Conservation (phyloP, 495 filamentous ascomycete genomes). For the Arthonia radiata region DNA sequence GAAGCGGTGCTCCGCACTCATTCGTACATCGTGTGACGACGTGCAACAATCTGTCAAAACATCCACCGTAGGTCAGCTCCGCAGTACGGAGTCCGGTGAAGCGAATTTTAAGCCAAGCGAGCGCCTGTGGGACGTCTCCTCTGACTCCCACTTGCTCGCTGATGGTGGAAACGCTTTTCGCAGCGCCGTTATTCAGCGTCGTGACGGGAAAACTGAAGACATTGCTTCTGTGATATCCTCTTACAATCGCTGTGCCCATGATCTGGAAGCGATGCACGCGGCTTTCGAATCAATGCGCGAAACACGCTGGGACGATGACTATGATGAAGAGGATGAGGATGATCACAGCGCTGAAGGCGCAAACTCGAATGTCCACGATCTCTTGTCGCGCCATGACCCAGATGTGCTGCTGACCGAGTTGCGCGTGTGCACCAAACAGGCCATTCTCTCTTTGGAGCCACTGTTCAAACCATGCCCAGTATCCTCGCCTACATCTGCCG, state of each 20-base stretch:
- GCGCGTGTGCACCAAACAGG: slow-evolving; percentile 24
- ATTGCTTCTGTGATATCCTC: slow-evolving; percentile 29
- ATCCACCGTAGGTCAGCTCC: slow-evolving; percentile 13
- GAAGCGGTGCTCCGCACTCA: slow-evolving; percentile 28
- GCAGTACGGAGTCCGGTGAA: slow-evolving; percentile 11
- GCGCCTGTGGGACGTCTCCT: slow-evolving; percentile 19
- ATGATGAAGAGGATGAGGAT: slow-evolving; percentile 49
- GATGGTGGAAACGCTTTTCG: slow-evolving; percentile 32
- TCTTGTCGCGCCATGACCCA: slow-evolving; percentile 53
- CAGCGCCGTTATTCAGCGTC: slow-evolving; percentile 21
- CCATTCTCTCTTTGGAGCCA: slow-evolving; percentile 35
- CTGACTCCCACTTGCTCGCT: slow-evolving; percentile 23
- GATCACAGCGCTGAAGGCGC: slow-evolving; percentile 32
- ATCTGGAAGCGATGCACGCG: slow-evolving; percentile 31
- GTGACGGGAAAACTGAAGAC: slow-evolving; percentile 39
- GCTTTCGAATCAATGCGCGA: slow-evolving; percentile 41
- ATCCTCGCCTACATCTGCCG: neutral
- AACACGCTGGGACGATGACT: slow-evolving; percentile 49
- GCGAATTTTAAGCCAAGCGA: slow-evolving; percentile 14
- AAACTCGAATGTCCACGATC: slow-evolving; percentile 29
- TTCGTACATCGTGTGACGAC: slow-evolving; percentile 30
- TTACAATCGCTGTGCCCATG: slow-evolving; percentile 43
- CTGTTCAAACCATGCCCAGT: slow-evolving; percentile 22
- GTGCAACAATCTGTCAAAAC: slow-evolving; percentile 34
- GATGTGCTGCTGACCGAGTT: slow-evolving; percentile 34